Conservation (phyloP, 2,329 filamentous ascomycete genomes). For the Drechslerella coelobrocha region DNA sequence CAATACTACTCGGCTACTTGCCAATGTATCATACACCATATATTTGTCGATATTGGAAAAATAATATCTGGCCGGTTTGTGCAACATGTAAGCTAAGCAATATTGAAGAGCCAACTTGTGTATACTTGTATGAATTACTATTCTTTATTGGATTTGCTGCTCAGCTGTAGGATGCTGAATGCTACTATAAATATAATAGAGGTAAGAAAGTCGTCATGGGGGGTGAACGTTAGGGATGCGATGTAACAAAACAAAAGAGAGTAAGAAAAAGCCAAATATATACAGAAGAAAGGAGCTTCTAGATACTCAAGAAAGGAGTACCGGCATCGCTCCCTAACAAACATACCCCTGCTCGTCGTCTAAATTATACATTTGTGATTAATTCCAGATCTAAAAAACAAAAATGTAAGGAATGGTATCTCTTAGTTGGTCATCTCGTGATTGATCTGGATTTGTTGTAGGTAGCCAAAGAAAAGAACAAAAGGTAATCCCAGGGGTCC, state of each 20-base stretch:
- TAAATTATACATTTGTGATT: constrained; percentile 26
- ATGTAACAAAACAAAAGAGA: constrained; percentile 9
- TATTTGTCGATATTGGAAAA: constrained; percentile 7
- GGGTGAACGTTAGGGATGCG: constrained; percentile 13
- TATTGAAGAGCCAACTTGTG: neutral
- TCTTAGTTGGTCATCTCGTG: constrained; percentile 39
- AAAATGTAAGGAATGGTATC: constrained; percentile 1
- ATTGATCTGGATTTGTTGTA: constrained; percentile 41
- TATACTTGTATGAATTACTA: constrained; percentile 25
- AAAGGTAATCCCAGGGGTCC: constrained; percentile 44
- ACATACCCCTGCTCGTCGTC: constrained; percentile 19
- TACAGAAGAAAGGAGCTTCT: constrained; percentile 15
- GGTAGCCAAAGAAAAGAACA: constrained; percentile 19
- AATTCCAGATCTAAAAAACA: constrained; percentile 2
- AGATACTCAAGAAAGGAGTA: neutral
- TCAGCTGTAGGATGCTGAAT: no score
- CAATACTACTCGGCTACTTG: neutral
- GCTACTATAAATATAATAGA: neutral
- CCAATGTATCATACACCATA: neutral
- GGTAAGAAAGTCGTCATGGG: constrained; percentile 35
- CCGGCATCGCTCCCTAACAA: constrained; percentile 28
- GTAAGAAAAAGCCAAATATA: constrained; percentile 33
- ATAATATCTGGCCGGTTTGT: no score
- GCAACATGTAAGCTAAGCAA: no score
- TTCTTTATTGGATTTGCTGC: constrained; percentile 31